These are phyloP conservation scores for Porpolomopsis calyptriformis DNA, from an alignment of 768 basidiomycete species.

Conservation along the genomic window DNA sequence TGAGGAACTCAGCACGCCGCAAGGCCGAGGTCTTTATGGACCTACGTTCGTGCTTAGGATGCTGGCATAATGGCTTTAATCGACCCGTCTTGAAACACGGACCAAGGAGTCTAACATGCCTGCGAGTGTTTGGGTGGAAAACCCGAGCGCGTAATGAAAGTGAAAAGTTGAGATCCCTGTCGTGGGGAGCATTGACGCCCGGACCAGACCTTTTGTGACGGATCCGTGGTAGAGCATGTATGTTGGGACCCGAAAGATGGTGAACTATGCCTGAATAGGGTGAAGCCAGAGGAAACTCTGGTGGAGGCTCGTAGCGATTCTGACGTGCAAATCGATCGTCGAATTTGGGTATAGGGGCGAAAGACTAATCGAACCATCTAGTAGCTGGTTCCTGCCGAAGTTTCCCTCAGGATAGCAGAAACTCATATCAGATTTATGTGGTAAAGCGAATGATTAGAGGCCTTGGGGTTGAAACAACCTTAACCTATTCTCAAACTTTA, in stretches of 20 bases:
- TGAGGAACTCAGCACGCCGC: slow-evolving; percentile 52
- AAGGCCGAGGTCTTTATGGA: slow-evolving; percentile 10
- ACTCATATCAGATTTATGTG: slow-evolving; percentile 51
- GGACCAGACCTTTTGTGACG: slow-evolving; percentile 8
- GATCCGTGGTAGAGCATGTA: no score
- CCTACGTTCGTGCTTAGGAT: slow-evolving; percentile 32
- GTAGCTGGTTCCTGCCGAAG: slow-evolving; percentile 89
- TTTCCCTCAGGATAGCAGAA: slow-evolving; percentile 61
- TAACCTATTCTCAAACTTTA: slow-evolving; percentile 77
- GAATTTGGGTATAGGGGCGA: slow-evolving; percentile 93
- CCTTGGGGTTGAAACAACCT: slow-evolving; percentile 83
- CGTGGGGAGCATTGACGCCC: slow-evolving; percentile 27
- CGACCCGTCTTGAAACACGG: slow-evolving; percentile 79
- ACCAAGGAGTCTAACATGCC: slow-evolving; percentile 81
- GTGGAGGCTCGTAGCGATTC: slow-evolving; percentile 93
- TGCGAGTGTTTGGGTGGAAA: slow-evolving; percentile 80
- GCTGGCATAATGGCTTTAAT: slow-evolving; percentile 68
- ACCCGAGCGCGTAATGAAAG: slow-evolving; percentile 66
- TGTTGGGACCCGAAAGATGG: no score
- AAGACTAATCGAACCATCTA: slow-evolving; percentile 94
- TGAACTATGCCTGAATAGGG: no score
- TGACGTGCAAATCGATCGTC: slow-evolving; percentile 95
- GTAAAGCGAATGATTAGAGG: slow-evolving; percentile 88
- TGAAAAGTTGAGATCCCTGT: slow-evolving; percentile 58
- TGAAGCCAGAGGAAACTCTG: slow-evolving; percentile 94